Evolutionary conservation across 2,329 filamentous ascomycete genomes (phyloP).

Genomic region (Iodosphaeria phyllophila): DNA sequence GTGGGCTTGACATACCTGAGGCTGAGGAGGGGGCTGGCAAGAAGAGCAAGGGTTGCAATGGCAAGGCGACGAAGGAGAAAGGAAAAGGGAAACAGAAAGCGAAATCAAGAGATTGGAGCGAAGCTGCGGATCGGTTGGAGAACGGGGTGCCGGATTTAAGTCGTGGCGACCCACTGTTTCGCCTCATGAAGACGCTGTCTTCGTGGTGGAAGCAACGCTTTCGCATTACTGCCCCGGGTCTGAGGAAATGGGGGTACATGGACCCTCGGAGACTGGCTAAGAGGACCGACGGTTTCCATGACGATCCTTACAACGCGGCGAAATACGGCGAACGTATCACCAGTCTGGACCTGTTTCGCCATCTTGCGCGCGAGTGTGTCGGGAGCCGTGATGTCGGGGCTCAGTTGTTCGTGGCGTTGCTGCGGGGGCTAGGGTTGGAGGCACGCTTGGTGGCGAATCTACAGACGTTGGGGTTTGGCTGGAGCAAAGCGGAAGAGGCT

Average conservation of each 20-base stretch:
- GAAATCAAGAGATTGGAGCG: slow-evolving; percentile 48
- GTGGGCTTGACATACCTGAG: slow-evolving; percentile 34
- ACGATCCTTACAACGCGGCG: slow-evolving; percentile 39
- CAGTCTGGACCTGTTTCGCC: slow-evolving; percentile 48
- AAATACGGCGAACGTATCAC: slow-evolving; percentile 60
- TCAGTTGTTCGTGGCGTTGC: slow-evolving; percentile 73
- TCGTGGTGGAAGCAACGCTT: slow-evolving; percentile 84
- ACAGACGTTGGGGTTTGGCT: slow-evolving; percentile 78
- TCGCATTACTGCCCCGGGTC: slow-evolving; percentile 52
- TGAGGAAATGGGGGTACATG: slow-evolving; percentile 85
- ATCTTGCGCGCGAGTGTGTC: slow-evolving; percentile 46
- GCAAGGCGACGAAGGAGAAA: slow-evolving; percentile 16
- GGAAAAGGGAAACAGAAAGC: slow-evolving; percentile 12
- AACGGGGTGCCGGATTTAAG: slow-evolving; percentile 58
- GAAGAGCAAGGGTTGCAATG: slow-evolving; percentile 12
- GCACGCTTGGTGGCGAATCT: slow-evolving; percentile 68
- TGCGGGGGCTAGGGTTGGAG: slow-evolving; percentile 67
- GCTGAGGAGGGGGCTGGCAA: slow-evolving; percentile 20
- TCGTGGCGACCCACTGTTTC: slow-evolving; percentile 62
- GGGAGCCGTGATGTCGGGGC: slow-evolving; percentile 79
- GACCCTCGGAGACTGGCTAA: slow-evolving; percentile 54
- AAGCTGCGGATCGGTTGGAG: slow-evolving; percentile 49
- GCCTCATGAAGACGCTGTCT: slow-evolving; percentile 56
- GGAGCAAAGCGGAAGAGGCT: slow-evolving; percentile 72
- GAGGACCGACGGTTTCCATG: slow-evolving; percentile 51